Conservation (phyloP, 345 rosid genomes). For the Trapa bicornis region DNA sequence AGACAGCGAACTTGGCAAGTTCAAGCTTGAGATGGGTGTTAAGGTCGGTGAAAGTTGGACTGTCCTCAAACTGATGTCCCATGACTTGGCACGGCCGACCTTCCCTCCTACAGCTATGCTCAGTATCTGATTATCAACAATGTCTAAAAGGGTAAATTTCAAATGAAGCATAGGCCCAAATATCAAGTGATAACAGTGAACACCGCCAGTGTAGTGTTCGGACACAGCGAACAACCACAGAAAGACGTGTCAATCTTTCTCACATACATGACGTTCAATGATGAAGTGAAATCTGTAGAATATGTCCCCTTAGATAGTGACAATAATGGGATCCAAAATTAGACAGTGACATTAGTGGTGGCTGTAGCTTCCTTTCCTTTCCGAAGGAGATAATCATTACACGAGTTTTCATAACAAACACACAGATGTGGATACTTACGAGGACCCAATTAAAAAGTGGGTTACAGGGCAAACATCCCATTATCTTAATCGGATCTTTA, state of each 20-base stretch:
- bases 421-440: background rate
- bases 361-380: background rate
- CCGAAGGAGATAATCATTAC: background rate
- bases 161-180: background rate
- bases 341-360: background rate
- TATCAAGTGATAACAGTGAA: background rate
- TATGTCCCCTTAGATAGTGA: background rate
- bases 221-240: background rate
- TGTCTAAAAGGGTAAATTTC: background rate
- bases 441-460: background rate
- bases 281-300: background rate
- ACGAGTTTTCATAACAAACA: background rate
- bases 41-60: slow-evolving; percentile 31
- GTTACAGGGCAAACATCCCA: background rate
- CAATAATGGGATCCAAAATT: background rate
- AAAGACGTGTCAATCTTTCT: background rate
- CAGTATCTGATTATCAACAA: slow-evolving; percentile 24
- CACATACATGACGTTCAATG: background rate
- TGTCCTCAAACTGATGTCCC: slow-evolving; percentile 54
- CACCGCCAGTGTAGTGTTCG: too few relatives aligned
- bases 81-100: slow-evolving; percentile 31
- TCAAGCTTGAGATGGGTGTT: slow-evolving; percentile 24
- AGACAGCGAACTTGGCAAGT: slow-evolving; percentile 26
- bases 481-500: background rate
- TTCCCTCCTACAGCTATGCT: slow-evolving; percentile 51